These are phyloP conservation scores for Agroathelia rolfsii DNA, from an alignment of 1,284 basidiomycete species.

Conservation along the genomic window DNA sequence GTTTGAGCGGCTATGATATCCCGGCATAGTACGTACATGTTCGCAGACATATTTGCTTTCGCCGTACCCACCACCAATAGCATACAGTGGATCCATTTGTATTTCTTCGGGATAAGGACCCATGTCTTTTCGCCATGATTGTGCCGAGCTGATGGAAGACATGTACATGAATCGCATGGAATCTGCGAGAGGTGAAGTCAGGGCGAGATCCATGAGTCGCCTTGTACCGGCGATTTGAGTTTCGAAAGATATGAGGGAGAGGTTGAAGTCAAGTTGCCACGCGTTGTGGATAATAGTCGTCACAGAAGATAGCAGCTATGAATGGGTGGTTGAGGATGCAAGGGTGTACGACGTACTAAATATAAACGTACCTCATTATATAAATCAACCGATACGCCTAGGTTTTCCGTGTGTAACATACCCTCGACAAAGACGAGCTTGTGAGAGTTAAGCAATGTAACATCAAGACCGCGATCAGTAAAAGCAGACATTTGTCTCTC, in stretches of 20 bases:
- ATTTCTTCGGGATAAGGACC: constrained; percentile 20
- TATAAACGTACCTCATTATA: constrained; percentile 17
- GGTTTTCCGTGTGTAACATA: too few species aligned
- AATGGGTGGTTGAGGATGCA: constrained; percentile 2
- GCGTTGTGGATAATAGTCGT: constrained; percentile 29
- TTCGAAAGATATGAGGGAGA: constrained; percentile 25
- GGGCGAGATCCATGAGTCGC: constrained; percentile 18
- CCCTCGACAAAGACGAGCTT: constrained; percentile 19
- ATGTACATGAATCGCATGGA: constrained; percentile 26
- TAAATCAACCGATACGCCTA: too few species aligned
- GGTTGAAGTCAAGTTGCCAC: constrained; percentile 30
- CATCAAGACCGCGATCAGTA: constrained; percentile 18
- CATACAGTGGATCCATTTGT: constrained; percentile 12
- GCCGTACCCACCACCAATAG: constrained; percentile 15
- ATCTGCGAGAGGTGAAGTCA: constrained; percentile 15
- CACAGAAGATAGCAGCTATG: constrained; percentile 16
- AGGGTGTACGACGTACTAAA: constrained; percentile 2
- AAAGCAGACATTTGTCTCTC: constrained; percentile 20
- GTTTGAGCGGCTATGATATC: too few species aligned
- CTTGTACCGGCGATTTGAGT: constrained; percentile 21
- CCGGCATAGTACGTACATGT: constrained; percentile 13
- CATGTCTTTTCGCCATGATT: constrained; percentile 19
- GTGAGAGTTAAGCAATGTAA: constrained; percentile 12
- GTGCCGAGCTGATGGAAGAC: constrained; percentile 22
- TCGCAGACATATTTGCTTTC: constrained; percentile 15